Conservation (phyloP, 257 asterid genomes). For the Haberlea rhodopensis region DNA sequence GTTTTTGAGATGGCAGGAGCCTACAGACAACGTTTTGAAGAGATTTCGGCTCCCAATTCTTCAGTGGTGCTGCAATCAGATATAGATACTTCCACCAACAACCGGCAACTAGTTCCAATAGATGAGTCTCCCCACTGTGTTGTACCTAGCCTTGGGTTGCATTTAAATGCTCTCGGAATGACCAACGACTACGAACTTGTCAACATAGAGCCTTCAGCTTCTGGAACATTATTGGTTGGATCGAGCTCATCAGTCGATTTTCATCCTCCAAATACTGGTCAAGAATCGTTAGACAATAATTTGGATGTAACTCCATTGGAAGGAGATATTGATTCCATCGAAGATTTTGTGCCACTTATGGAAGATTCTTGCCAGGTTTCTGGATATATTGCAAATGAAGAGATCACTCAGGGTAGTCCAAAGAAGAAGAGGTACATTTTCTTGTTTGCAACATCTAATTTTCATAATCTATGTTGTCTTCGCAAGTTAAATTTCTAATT, state of each 20-base stretch:
- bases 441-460: not conserved
- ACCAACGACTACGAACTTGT: slow-evolving; percentile 52
- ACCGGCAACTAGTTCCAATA: slow-evolving; percentile 34
- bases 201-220: slow-evolving; percentile 47
- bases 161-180: slow-evolving; percentile 78
- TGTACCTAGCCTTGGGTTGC: slow-evolving; percentile 91
- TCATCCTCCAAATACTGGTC: slow-evolving; percentile 35
- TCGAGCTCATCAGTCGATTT: slow-evolving; percentile 51
- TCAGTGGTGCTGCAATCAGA: slow-evolving; percentile 39
- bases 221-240: slow-evolving; percentile 57
- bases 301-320: slow-evolving; percentile 37
- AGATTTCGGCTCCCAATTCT: slow-evolving; percentile 42
- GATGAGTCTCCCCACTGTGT: slow-evolving; percentile 46
- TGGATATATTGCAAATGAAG: slow-evolving; percentile 47
- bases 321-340: slow-evolving; percentile 38
- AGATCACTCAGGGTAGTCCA: slow-evolving; percentile 67
- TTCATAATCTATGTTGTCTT: not conserved
- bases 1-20: slow-evolving; percentile 76
- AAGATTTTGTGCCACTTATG: slow-evolving; percentile 32
- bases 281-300: slow-evolving; percentile 41
- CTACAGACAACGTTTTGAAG: slow-evolving; percentile 55
- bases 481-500: slow-evolving; percentile 25
- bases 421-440: slow-evolving; percentile 72
- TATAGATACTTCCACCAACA: slow-evolving; percentile 33
- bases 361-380: slow-evolving; percentile 54